Evolutionary conservation across 2,329 filamentous ascomycete genomes (phyloP).

Genomic region (Fusarium buxicola): DNA sequence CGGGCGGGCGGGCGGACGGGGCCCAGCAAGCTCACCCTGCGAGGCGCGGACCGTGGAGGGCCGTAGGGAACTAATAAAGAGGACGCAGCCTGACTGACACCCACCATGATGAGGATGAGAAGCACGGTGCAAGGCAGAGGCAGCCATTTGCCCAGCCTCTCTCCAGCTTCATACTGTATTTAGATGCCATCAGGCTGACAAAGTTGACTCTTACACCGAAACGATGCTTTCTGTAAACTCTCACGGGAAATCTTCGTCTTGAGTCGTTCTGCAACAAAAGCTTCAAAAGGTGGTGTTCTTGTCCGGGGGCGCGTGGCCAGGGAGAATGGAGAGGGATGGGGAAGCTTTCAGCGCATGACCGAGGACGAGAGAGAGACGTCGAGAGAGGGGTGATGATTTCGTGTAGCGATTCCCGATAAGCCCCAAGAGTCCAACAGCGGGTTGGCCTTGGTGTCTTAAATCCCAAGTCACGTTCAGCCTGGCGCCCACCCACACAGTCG

Average conservation of each 20-base stretch:
- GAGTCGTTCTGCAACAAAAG: constrained; percentile 20
- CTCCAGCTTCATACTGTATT: constrained; percentile 6
- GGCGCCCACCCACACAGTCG: constrained; percentile 41
- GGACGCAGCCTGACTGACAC: constrained; percentile 28
- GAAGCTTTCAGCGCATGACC: constrained; percentile 39
- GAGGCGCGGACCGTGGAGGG: constrained; percentile 44
- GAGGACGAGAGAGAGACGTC: constrained; percentile 29
- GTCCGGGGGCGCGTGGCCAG: constrained; percentile 41
- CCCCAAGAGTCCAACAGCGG: constrained; percentile 40
- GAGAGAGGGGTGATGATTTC: constrained; percentile 40
- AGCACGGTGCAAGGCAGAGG: constrained; percentile 14
- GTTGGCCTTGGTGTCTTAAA: constrained; percentile 52
- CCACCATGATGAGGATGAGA: constrained; percentile 21
- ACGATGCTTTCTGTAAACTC: constrained; percentile 5
- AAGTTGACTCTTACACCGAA: constrained; percentile 18
- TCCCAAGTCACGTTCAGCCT: constrained; percentile 52
- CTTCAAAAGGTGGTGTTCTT: constrained; percentile 35
- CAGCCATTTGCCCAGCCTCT: constrained; percentile 4
- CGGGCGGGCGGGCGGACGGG: constrained; percentile 23
- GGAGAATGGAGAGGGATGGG: constrained; percentile 32
- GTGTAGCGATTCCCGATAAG: constrained; percentile 46
- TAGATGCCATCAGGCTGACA: constrained; percentile 25
- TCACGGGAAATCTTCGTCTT: constrained; percentile 23
- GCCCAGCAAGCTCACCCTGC: constrained; percentile 25
- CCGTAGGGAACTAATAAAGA: constrained; percentile 36